Conservation (phyloP, 2,329 filamentous ascomycete genomes). For the Plectosphaerella sp. region DNA sequence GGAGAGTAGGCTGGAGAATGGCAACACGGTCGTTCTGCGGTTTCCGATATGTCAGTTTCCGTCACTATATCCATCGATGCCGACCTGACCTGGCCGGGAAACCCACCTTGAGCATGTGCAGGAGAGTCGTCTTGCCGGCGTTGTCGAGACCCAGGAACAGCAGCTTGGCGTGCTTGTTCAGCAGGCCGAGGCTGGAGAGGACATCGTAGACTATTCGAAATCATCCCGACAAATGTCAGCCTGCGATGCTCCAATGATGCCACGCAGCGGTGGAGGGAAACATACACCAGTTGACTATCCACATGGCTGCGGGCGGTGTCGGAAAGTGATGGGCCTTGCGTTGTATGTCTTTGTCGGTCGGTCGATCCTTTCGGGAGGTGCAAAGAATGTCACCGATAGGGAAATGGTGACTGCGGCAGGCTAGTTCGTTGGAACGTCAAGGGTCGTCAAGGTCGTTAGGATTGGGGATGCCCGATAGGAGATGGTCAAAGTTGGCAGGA, state of each 20-base stretch:
- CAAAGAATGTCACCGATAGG: background rate
- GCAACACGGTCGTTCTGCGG: slow-evolving; percentile 84
- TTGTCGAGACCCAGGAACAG: slow-evolving; percentile 92
- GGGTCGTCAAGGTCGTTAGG: slow-evolving; percentile 2
- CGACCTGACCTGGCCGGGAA: background rate
- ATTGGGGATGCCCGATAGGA: slow-evolving; percentile 1
- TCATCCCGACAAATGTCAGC: slow-evolving; percentile 20
- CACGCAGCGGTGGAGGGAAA: slow-evolving; percentile 14
- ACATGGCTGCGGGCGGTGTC: slow-evolving; percentile 56
- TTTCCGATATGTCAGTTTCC: background rate
- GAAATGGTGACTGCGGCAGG: slow-evolving; percentile 3
- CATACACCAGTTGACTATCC: slow-evolving; percentile 95
- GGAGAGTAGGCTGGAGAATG: slow-evolving; percentile 83
- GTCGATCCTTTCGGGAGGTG: background rate
- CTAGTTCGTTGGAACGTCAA: background rate
- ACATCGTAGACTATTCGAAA: slow-evolving; percentile 69
- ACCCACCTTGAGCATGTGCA: slow-evolving; percentile 92
- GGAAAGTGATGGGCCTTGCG: background rate
- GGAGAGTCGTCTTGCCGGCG: slow-evolving; percentile 87
- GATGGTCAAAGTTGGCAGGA: slow-evolving; percentile 3
- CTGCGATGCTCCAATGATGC: background rate
- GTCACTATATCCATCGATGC: background rate
- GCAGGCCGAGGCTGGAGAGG: slow-evolving; percentile 77
- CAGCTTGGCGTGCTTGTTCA: slow-evolving; percentile 96
- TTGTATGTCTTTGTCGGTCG: slow-evolving; percentile 7